Evolutionary conservation across 768 basidiomycete species (phyloP).

Genomic region (Tricholoma terreum): DNA sequence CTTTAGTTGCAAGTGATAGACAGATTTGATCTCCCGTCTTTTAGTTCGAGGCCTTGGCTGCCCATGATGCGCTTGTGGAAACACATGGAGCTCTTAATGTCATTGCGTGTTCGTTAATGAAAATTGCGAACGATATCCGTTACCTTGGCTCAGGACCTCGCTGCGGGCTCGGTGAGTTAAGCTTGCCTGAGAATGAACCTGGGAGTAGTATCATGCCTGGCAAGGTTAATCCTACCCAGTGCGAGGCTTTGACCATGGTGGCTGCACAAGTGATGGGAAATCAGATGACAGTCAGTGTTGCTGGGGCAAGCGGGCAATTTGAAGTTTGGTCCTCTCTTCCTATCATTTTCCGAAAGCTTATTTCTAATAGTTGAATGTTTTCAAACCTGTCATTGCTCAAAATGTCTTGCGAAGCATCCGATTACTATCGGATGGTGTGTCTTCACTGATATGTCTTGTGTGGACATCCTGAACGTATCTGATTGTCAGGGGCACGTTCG

Average conservation of each 20-base stretch:
- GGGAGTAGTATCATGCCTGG: constrained; percentile 99
- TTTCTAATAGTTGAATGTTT: constrained; percentile 82
- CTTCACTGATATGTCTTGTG: background rate
- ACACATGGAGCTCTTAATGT: constrained; percentile 96
- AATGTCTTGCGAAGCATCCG: constrained; percentile 96
- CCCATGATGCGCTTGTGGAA: constrained; percentile 98
- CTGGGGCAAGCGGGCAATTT: constrained; percentile 94
- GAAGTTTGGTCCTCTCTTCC: constrained; percentile 56
- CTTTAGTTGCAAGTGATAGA: background rate
- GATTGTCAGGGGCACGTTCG: constrained; percentile 69
- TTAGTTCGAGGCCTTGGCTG: constrained; percentile 95
- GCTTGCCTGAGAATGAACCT: constrained; percentile 96
- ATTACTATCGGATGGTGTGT: constrained; percentile 82
- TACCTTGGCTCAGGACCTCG: constrained; percentile 97
- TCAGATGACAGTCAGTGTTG: constrained; percentile 88
- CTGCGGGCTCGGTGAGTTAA: constrained; percentile 94
- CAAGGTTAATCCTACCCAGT: constrained; percentile 99
- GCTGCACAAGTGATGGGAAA: constrained; percentile 99
- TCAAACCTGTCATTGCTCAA: constrained; percentile 99
- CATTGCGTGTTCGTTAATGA: constrained; percentile 96
- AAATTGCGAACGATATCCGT: constrained; percentile 98
- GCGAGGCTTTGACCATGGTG: constrained; percentile 98
- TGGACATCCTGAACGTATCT: constrained; percentile 7
- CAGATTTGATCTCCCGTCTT: constrained; percentile 2
- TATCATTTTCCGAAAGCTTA: background rate